Conservation (phyloP, 1,139 yeast genomes). For the Blastobotrys serpentis region DNA sequence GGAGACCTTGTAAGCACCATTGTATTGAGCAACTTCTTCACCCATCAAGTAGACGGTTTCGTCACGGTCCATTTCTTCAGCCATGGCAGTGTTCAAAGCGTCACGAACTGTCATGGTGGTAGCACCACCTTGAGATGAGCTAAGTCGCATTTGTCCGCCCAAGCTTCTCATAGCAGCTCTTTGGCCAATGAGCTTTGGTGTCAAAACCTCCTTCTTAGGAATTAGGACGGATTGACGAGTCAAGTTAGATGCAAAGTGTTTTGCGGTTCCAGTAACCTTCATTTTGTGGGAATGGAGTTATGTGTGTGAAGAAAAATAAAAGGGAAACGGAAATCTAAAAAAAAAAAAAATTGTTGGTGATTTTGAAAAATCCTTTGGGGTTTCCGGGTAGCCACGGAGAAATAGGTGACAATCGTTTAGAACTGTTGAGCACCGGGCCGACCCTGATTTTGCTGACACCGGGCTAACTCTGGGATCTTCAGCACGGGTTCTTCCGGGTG, state of each 20-base stretch:
- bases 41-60: conserved; percentile 94
- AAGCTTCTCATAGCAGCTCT: conserved; percentile 34
- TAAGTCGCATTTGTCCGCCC: conserved; percentile 28
- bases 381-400: conserved; percentile 6
- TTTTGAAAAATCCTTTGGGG: conserved; percentile 4
- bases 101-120: conserved; percentile 83
- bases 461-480: conserved; percentile 3
- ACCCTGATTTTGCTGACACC: background rate
- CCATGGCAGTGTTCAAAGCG: conserved; percentile 90
- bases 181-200: conserved; percentile 26
- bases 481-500: conserved; percentile 3
- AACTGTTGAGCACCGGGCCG: conserved; percentile 4
- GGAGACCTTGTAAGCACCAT: conserved; percentile 98
- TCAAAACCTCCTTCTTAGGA: conserved; percentile 22
- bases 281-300: conserved; percentile 12
- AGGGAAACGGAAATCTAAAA: conserved; percentile 4
- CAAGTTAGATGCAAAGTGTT: conserved; percentile 20
- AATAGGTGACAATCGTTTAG: background rate
- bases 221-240: conserved; percentile 12
- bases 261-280: conserved; percentile 18
- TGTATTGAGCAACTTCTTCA: conserved; percentile 98
- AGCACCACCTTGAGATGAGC: conserved; percentile 35
- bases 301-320: conserved; percentile 10
- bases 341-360: conserved; percentile 7
- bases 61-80: conserved; percentile 96